Base-by-base conservation (phyloP, 164 flowering plant genomes). In the Litsea cubeba region DNA sequence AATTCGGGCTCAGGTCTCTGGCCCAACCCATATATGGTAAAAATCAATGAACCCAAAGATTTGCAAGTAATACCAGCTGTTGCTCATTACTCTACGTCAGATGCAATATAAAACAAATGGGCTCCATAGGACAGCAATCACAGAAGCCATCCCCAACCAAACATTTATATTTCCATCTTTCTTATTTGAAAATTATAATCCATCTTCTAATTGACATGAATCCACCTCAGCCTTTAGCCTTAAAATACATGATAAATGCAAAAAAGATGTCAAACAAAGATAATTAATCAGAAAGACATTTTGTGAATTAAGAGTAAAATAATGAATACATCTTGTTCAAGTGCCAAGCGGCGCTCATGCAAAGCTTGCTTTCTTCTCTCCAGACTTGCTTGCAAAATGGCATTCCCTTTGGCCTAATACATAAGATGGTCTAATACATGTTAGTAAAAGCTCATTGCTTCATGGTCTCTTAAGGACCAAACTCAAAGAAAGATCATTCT, bases 291-390 rank as follows among this genome's bases (percentile, higher is more conserved):
- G n/a, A 18, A 54, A 54, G 60, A 20, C n/a, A 14, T 54, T 54
- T 15, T 14, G 6, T 54, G 17, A 40, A 54, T 17, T 54, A 20
- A 54, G 60, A 35, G 62, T 50, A 23, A 70, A 32, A 66, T 68
- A 46, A 22, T 72, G 49, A 50, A 69, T 91, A 96, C 99, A 91
- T 96, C 99, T 92, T 96, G 99, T 77, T 96, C 97, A 83, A 96
- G 99, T 28, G 97, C 97, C 81, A 96, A 81, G 69, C 99, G 99
- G 17, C 99, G 88, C 76, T 94, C 98, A 80, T 92, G 99, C 86
- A 96, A 83, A 80, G 98, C 99, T 84, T 92, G 98, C 84, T 96
- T 96, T 84, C 97, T 85, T 85, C 97, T 86, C 82, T 96, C 99
- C 85, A 96, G 82, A 88, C 97, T 96, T 75, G 99, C 98, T 82